A percentile compares a stretch with the other conserved stretches of the same genome.
phyloP scores from a whole-genome alignment of 2,329 filamentous ascomycete species.

The Scedosporium minutisporum region DNA sequence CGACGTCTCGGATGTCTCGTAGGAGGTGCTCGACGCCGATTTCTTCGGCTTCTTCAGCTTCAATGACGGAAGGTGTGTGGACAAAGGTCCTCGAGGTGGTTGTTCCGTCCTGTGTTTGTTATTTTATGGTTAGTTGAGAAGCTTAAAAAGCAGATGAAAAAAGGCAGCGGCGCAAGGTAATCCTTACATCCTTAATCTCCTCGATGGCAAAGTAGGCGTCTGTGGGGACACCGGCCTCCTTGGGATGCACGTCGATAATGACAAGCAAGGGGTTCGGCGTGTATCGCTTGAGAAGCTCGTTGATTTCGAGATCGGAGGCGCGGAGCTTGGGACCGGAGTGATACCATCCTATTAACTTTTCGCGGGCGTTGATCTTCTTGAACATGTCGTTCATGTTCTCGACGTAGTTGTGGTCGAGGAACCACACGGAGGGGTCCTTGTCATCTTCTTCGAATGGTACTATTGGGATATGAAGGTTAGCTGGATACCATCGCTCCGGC shows the following conservation, averaged over 20 bases:
- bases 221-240: slow-evolving; percentile 93
- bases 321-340: slow-evolving; percentile 95
- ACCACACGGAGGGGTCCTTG: slow-evolving; percentile 98
- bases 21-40: slow-evolving; percentile 97
- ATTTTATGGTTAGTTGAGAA: slow-evolving; percentile 8
- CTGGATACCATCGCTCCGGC: neutral
- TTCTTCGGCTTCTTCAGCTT: slow-evolving; percentile 97
- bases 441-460: slow-evolving; percentile 99
- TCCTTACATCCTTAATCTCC: slow-evolving; percentile 93
- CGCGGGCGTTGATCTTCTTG: slow-evolving; percentile 98
- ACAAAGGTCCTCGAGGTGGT: slow-evolving; percentile 96
- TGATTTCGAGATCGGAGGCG: slow-evolving; percentile 96
- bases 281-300: slow-evolving; percentile 99
- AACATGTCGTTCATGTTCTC: slow-evolving; percentile 99
- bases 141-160: neutral
- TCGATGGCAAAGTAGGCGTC: slow-evolving; percentile 99
- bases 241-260: slow-evolving; percentile 97
- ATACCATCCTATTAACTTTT: slow-evolving; percentile 99
- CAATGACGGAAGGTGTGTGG: slow-evolving; percentile 95
- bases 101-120: slow-evolving; percentile 68
- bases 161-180: neutral
- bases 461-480: slow-evolving; percentile 25
- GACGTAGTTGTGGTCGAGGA: slow-evolving; percentile 98
- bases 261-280: slow-evolving; percentile 92
- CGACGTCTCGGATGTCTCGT: slow-evolving; percentile 95